Evolutionary conservation across 345 rosid species (phyloP), one percentile per base, ranked within the genome.

Genomic region (Durio zibethinus): DNA sequence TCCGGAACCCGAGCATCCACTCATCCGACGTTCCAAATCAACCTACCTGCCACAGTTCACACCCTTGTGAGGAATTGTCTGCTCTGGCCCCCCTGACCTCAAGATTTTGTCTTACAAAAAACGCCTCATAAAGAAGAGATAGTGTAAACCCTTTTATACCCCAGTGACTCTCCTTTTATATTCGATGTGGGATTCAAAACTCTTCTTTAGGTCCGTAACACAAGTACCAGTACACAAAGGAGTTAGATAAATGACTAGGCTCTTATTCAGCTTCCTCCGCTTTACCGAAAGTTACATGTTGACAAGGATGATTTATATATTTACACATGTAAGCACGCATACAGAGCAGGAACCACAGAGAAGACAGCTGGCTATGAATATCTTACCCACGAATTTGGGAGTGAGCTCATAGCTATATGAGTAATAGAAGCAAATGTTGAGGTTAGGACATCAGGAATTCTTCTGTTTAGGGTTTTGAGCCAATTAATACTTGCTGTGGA

Each of bases 391-490:
- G 87, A 40, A 95, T 92, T 86, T 89, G 93, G 35, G 97, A 0
- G 93, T 87, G 23, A 84, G 85, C 84, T 93, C 98, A 70, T 92
- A 92, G 77, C 98, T 89, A 61, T 88, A 85, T 0, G 97, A 95
- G 76, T 89, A 95, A 76, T 89, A 93, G 69, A 90, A 89, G 75
- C 88, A 95, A 48, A 95, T 81, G 88, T 89, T 3, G 98, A 90
- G 47, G 98, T 93, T 54, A 93, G 81, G 14, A 93, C 92, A 87
- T 90, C 97, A 77, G 92, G 84, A 31, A 92, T 95, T 81, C 94
- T 91, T 80, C 88, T 80, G 84, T 93, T 90, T 33, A 95, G 60
- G 63, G 77, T 89, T 87, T 88, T 90, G 82, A 92, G 85, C 31
- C 92, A 86, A 75, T 81, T 85, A 79, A 95, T 87, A 84, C 97